phyloP scores from a whole-genome alignment of 1,139 yeast genomes.

The Nakaseomyces bracarensis region DNA sequence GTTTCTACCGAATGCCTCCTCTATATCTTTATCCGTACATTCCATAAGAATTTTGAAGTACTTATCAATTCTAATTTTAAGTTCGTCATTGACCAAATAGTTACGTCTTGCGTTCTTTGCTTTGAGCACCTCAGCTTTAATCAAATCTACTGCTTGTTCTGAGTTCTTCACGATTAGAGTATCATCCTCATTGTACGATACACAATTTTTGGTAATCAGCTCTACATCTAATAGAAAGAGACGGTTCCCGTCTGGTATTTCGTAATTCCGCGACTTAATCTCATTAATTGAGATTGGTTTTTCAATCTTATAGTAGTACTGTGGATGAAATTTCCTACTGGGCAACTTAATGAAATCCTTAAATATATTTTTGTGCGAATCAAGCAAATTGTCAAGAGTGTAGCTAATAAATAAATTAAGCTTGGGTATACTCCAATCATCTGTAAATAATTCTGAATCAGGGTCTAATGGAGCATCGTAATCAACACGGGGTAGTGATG shows the following conservation, averaged over 20 bases:
- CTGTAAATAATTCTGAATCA: conserved; percentile 26
- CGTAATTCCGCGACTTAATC: conserved; percentile 42
- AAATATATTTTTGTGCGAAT: conserved; percentile 34
- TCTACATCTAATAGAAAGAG: conserved; percentile 47
- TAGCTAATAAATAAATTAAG: conserved; percentile 29
- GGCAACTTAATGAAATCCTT: conserved; percentile 63
- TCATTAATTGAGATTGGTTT: conserved; percentile 65
- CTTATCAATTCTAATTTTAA: conserved; percentile 21
- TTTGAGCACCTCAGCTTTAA: conserved; percentile 29
- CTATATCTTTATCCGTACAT: conserved; percentile 35
- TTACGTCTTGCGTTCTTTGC: conserved; percentile 31
- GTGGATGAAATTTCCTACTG: conserved; percentile 67
- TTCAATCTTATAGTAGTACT: conserved; percentile 59
- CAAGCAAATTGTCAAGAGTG: conserved; percentile 29
- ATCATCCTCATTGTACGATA: conserved; percentile 51
- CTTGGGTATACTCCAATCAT: conserved; percentile 30
- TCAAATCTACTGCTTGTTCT: conserved; percentile 29
- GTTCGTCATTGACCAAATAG: conserved; percentile 26
- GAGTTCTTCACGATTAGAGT: conserved; percentile 59
- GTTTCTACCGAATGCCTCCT: conserved; percentile 18
- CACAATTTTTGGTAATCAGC: conserved; percentile 51
- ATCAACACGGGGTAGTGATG: conserved; percentile 21
- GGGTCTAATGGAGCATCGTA: conserved; percentile 27
- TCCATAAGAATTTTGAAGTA: conserved; percentile 36
- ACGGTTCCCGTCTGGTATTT: conserved; percentile 31